Percentiles rank a stretch among this genome's conserved stretches.
Evolutionary conservation across 441 rosid species (phyloP).

Genomic region (Francoa sonchifolia): DNA sequence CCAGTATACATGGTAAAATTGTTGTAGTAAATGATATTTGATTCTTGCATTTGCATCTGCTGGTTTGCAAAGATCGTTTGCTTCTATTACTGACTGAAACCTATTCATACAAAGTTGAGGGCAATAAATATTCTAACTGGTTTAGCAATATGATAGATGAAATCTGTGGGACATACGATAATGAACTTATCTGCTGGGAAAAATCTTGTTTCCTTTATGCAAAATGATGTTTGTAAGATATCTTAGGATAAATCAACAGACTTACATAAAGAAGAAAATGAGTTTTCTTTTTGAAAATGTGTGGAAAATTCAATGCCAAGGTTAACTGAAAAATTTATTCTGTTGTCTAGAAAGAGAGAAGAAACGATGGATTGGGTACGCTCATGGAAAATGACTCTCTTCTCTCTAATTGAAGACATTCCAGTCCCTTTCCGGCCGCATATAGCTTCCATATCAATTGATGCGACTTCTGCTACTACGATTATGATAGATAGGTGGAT

Average conservation of each 20-base stretch:
- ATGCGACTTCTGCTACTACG: slow-evolving; percentile 92
- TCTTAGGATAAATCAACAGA: neutral
- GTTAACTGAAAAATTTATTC: slow-evolving; percentile 20
- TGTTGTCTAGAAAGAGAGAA: slow-evolving; percentile 65
- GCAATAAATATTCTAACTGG: too few species aligned
- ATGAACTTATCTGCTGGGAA: too few species aligned
- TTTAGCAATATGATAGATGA: too few species aligned
- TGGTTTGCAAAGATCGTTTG: neutral
- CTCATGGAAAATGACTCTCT: slow-evolving; percentile 70
- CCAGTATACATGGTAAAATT: slow-evolving; percentile 37
- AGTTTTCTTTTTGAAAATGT: slow-evolving; percentile 4
- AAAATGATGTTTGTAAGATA: neutral
- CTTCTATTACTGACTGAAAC: neutral
- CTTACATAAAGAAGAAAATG: neutral
- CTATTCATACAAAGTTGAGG: neutral
- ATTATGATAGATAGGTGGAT: slow-evolving; percentile 67
- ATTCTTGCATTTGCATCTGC: neutral
- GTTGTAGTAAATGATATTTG: neutral
- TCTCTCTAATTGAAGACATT: slow-evolving; percentile 53
- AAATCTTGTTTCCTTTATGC: neutral
- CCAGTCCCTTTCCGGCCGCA: slow-evolving; percentile 43
- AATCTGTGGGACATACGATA: too few species aligned
- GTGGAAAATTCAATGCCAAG: slow-evolving; percentile 1
- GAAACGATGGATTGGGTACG: slow-evolving; percentile 56
- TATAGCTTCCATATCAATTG: slow-evolving; percentile 60